A percentile compares a stretch with the other conserved stretches of the same genome.
Evolutionary conservation across 345 rosid genomes (phyloP).

Genomic region (Lepidium didymum): DNA sequence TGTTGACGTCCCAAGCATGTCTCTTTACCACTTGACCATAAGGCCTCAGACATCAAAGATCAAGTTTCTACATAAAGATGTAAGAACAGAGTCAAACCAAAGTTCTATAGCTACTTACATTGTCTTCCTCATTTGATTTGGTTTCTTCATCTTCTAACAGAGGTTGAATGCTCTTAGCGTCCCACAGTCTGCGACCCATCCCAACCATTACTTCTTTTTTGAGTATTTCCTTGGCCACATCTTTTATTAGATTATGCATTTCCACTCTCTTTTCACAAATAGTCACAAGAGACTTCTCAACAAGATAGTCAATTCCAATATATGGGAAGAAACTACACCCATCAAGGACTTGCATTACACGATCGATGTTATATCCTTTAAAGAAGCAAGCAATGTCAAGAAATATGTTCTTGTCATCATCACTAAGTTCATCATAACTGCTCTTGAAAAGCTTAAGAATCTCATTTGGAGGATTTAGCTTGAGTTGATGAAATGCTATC

Average conservation of each 20-base stretch:
- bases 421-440: slow-evolving; percentile 24
- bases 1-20: no score
- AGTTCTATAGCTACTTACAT: not conserved
- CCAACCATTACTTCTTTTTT: slow-evolving; percentile 7
- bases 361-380: not conserved
- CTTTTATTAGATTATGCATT: slow-evolving; percentile 23
- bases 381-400: slow-evolving; percentile 30
- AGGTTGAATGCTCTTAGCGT: not conserved
- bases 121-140: not conserved
- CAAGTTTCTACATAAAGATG: not conserved
- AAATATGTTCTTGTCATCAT: slow-evolving; percentile 20
- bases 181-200: not conserved
- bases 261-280: not conserved
- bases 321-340: not conserved
- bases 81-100: not conserved
- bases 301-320: slow-evolving; percentile 21
- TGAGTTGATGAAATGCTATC: not conserved
- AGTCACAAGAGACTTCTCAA: slow-evolving; percentile 15
- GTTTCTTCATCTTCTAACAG: slow-evolving; percentile 4
- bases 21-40: no score
- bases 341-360: slow-evolving; percentile 7
- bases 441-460: slow-evolving; percentile 13
- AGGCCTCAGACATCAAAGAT: not conserved
- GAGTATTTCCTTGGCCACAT: slow-evolving; percentile 2
- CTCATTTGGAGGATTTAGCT: not conserved